These are phyloP conservation scores for Zygosaccharomyces pseudobailii DNA, from an alignment of 1,139 yeast genomes.

Conservation along the genomic window DNA sequence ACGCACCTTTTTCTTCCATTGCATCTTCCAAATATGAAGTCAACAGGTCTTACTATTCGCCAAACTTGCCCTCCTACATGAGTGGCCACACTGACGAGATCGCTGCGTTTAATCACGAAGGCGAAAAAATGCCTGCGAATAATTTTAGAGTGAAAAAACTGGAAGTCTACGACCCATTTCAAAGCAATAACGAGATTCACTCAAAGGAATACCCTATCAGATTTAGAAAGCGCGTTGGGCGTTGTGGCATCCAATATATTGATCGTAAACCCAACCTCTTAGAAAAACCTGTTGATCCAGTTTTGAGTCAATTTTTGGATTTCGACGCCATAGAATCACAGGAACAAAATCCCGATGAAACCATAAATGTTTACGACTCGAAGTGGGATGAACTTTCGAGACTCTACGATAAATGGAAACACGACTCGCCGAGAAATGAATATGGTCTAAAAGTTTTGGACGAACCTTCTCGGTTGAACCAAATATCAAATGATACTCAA, in stretches of 20 bases:
- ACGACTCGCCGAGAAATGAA: slow-evolving; percentile 60
- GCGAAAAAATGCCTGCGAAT: slow-evolving; percentile 23
- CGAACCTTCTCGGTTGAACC: slow-evolving; percentile 67
- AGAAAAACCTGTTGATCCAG: slow-evolving; percentile 30
- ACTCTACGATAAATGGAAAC: slow-evolving; percentile 67
- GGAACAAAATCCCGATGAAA: slow-evolving; percentile 27
- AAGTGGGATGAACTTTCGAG: slow-evolving; percentile 50
- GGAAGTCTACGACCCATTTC: slow-evolving; percentile 32
- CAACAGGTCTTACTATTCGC: slow-evolving; percentile 51
- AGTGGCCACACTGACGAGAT: slow-evolving; percentile 27
- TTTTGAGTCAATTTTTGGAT: slow-evolving; percentile 27
- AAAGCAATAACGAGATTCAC: slow-evolving; percentile 26
- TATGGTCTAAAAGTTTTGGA: slow-evolving; percentile 54
- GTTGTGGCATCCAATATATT: slow-evolving; percentile 64
- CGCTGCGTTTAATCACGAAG: slow-evolving; percentile 25
- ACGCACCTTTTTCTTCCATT: slow-evolving; percentile 77
- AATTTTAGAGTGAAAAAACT: slow-evolving; percentile 24
- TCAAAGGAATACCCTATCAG: slow-evolving; percentile 54
- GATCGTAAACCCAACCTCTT: slow-evolving; percentile 52
- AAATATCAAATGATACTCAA: slow-evolving; percentile 82
- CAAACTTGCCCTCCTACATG: slow-evolving; percentile 25
- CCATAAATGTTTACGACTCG: slow-evolving; percentile 52
- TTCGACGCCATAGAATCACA: slow-evolving; percentile 28
- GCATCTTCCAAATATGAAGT: slow-evolving; percentile 71
- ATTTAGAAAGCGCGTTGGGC: slow-evolving; percentile 70